Conservation (phyloP, 177 flowering plant genomes). For the Vitis hybrid region DNA sequence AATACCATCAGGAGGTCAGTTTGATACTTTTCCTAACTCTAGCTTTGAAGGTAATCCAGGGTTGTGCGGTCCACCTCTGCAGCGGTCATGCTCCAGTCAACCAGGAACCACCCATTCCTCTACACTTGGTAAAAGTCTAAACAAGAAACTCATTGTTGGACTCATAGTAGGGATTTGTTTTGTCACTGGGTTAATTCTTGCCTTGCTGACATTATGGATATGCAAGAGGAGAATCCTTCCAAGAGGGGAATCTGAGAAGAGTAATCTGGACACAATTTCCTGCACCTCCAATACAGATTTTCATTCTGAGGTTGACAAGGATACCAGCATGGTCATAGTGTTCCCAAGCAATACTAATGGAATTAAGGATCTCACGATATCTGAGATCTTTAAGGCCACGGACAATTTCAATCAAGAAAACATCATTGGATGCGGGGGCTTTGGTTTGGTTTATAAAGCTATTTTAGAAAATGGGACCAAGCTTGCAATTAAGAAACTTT, state of each 20-base stretch:
- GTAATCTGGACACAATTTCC: conserved; percentile 36
- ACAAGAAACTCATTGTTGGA: conserved; percentile 43
- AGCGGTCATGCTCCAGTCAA: conserved; percentile 30
- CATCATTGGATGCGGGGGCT: conserved; percentile 65
- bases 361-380: conserved; percentile 47
- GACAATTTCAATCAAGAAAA: conserved; percentile 54
- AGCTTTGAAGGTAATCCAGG: conserved; percentile 59
- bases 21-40: conserved; percentile 48
- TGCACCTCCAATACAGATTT: conserved; percentile 28
- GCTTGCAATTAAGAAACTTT: conserved; percentile 59
- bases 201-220: conserved; percentile 38
- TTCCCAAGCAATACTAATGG: conserved; percentile 37
- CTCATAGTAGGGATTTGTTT: conserved; percentile 41
- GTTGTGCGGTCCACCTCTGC: conserved; percentile 47
- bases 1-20: conserved; percentile 65
- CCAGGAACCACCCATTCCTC: conserved; percentile 9
- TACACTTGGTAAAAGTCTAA: conserved; percentile 15
- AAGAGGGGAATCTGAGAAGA: conserved; percentile 33
- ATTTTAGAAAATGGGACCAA: conserved; percentile 42
- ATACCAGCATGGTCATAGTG: conserved; percentile 41
- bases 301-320: conserved; percentile 27
- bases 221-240: conserved; percentile 43
- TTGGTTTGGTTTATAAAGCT: conserved; percentile 63
- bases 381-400: conserved; percentile 56
- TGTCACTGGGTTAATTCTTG: conserved; percentile 32